Conservation (phyloP, 768 basidiomycete species). For the Pisolithus microcarpus region DNA sequence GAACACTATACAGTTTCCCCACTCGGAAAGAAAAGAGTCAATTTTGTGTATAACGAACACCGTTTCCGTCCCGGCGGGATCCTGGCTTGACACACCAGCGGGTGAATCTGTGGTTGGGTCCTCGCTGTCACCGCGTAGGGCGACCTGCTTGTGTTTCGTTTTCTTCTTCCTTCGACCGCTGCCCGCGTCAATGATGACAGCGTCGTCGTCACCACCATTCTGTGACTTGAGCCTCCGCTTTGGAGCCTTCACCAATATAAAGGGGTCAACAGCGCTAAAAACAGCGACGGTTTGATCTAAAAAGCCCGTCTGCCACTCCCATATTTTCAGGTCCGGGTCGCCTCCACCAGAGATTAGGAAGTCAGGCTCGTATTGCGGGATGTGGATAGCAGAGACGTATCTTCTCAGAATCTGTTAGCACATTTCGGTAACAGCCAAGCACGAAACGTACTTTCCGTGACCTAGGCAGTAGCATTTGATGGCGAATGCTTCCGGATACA, state of each 20-base stretch:
- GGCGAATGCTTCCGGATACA: constrained; percentile 79
- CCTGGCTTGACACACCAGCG: constrained; percentile 9
- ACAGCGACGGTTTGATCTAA: constrained; percentile 49
- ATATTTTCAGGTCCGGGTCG: constrained; percentile 66
- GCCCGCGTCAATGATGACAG: constrained; percentile 7
- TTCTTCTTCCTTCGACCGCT: constrained; percentile 12
- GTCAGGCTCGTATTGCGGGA: constrained; percentile 41
- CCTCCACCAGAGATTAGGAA: constrained; percentile 83
- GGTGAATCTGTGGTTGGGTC: constrained; percentile 1
- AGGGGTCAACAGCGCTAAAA: constrained; percentile 39
- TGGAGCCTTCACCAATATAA: constrained; percentile 31
- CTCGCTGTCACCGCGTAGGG: constrained; percentile 17
- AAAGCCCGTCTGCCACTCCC: constrained; percentile 70
- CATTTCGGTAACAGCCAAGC: neutral
- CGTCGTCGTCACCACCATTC: constrained; percentile 23
- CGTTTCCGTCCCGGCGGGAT: constrained; percentile 21
- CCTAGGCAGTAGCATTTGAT: constrained; percentile 88
- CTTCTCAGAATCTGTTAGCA: constrained; percentile 31
- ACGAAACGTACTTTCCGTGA: constrained; percentile 57
- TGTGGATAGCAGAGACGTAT: constrained; percentile 77
- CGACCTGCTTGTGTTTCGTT: constrained; percentile 17
- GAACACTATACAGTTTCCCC: constrained; percentile 47
- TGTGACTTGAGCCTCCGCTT: constrained; percentile 25
- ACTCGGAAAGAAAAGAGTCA: constrained; percentile 34
- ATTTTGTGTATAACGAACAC: constrained; percentile 58